These are phyloP conservation scores for Chrysoporthe austroafricana DNA, from an alignment of 2,329 filamentous ascomycete species.

Conservation along the genomic window DNA sequence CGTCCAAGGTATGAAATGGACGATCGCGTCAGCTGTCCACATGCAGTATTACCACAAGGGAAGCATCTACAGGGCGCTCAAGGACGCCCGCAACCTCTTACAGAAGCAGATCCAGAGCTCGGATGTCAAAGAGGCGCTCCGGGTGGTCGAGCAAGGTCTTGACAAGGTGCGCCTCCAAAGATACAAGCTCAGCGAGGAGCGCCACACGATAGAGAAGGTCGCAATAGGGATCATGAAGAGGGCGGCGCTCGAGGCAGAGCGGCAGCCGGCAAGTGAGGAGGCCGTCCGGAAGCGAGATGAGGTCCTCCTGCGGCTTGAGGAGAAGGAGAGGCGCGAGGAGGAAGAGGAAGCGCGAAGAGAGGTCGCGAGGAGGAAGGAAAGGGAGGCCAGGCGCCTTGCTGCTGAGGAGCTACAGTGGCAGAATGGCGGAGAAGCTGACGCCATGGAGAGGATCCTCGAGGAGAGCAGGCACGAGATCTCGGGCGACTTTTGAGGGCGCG, in stretches of 20 bases:
- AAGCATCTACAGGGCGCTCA: conserved; percentile 30
- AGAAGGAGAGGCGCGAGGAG: conserved; percentile 14
- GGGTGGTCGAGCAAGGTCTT: conserved; percentile 34
- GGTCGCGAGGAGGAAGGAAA: conserved; percentile 13
- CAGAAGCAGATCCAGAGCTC: conserved; percentile 11
- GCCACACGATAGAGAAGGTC: conserved; percentile 31
- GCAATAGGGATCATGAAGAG: conserved; percentile 38
- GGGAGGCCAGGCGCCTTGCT: conserved; percentile 20
- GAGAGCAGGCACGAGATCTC: conserved; percentile 11
- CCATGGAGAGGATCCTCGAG: conserved; percentile 25
- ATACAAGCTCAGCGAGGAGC: conserved; percentile 29
- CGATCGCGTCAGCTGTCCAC: conserved; percentile 31
- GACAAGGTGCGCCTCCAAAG: conserved; percentile 30
- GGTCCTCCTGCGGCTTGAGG: conserved; percentile 18
- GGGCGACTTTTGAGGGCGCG: conserved; percentile 18
- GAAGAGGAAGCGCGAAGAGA: conserved; percentile 4
- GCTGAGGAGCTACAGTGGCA: conserved; percentile 7
- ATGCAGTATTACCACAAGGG: conserved; percentile 31
- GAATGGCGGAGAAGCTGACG: conserved; percentile 20
- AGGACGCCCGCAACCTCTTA: conserved; percentile 33
- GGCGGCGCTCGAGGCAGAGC: conserved; percentile 36
- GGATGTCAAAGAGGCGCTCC: conserved; percentile 23
- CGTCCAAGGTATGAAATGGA: conserved; percentile 33
- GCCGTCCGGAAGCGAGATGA: conserved; percentile 15
- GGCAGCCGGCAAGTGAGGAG: conserved; percentile 9